A percentile compares a stretch with the other conserved stretches of the same genome.
Conservation (phyloP, 2,329 filamentous ascomycete genomes). For the Epichloe hybrida region DNA sequence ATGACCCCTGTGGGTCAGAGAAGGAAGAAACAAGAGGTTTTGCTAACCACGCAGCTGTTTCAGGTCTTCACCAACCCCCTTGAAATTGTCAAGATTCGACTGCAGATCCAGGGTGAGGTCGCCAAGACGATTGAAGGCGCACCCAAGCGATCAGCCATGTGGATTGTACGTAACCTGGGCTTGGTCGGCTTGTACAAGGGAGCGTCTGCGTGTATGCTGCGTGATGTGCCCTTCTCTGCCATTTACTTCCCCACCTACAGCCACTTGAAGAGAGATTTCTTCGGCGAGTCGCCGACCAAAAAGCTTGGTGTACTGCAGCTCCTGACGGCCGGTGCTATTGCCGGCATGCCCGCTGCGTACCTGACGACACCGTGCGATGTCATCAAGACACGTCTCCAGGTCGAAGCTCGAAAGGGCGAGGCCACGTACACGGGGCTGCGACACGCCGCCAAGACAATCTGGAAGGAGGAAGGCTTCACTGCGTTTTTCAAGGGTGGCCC, state of each 20-base stretch:
- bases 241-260: conserved; percentile 98
- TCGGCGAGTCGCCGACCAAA: conserved; percentile 77
- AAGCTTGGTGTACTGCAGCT: conserved; percentile 85
- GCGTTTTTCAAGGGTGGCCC: conserved; percentile 99
- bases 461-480: conserved; percentile 80
- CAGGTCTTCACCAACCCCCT: conserved; percentile 99
- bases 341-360: conserved; percentile 84
- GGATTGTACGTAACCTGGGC: conserved; percentile 93
- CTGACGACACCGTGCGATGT: conserved; percentile 96
- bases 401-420: conserved; percentile 93
- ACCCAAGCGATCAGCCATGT: conserved; percentile 84
- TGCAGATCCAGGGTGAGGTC: conserved; percentile 94
- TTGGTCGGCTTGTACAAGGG: conserved; percentile 94
- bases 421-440: conserved; percentile 74
- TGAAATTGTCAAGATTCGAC: conserved; percentile 97
- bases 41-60: background rate
- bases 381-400: conserved; percentile 96
- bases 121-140: conserved; percentile 73
- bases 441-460: conserved; percentile 73
- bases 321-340: conserved; percentile 86
- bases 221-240: conserved; percentile 93
- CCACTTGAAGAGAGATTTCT: conserved; percentile 86
- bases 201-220: conserved; percentile 81
- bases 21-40: background rate
- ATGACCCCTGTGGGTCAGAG: background rate